Evolutionary conservation across 2,329 filamentous ascomycete species (phyloP), one percentile per base, ranked within the genome.

Genomic region (Gremmenia infestans): DNA sequence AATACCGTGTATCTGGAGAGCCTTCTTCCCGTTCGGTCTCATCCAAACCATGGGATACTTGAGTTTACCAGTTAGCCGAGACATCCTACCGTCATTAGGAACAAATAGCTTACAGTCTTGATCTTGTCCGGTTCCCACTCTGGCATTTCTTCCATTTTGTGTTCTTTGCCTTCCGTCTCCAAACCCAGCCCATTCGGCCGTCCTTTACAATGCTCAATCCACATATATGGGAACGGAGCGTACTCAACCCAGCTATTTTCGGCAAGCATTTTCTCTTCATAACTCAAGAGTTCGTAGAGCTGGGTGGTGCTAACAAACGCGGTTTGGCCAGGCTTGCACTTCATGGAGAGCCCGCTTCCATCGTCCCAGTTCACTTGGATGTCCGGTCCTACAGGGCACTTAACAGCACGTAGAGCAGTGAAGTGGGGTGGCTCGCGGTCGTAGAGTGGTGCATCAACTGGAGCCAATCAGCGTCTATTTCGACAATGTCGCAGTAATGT

Each of bases 191-290:
- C 75, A 52, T 71, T 74, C 5, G 74, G 53, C 17, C 69, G 69
- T 2, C 71, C 72, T 36, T 71, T 72, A 61, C 74, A 75, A 37
- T 71, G 64, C 47, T 71, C 68, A 54, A 76, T 74, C 75, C 72
- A 76, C 63, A 68, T 63, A 62, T 77, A 78, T 9, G 75, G 74
- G 54, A 72, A 70, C 4, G 73, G 74, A 7, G 73, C 73, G 56
- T 77, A 77, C 63, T 77, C 74, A 14, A 76, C 73, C 73, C 73
- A 77, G 28, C 70, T 73, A 58, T 76, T 70, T 58, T 77, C 74
- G 14, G 70, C 74, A 17, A 75, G 53, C 28, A 58, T 57, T 58
- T 70, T 69, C 62, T 78, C 75, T n/a, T 75, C 72, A 0, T 68
- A 63, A 5, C 66, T 73, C 59, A 78, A 67, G 65, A 77, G 57